Evolutionary conservation across 139 green algal genomes (phyloP), one percentile per base, ranked within the genome.

Genomic region (Picochlorum costavermella): DNA sequence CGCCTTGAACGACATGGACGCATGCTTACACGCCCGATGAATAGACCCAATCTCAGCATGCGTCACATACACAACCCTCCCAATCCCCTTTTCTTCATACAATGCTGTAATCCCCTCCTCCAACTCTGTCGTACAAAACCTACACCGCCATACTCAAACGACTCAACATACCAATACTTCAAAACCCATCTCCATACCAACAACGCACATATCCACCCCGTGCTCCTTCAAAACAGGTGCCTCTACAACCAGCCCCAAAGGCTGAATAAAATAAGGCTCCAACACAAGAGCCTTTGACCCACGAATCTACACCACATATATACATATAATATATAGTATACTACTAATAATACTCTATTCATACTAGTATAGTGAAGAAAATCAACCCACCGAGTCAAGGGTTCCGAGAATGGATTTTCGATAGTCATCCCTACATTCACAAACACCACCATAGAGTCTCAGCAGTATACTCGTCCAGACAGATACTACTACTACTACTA

Each of bases 241-340:
- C 4, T 86, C 72, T 9, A 85, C 87, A 23, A 96, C 73, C 16
- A 94, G 70, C 8, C 79, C 70, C 31, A 96, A 76, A 3, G 88
- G 83, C 2, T 83, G 78, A 40, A 69, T 85, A 33, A 96, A 65
- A 2, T 66, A 69, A 0, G 80, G 75, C 65, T 96, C 90, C 26
- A 96, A 75, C 14, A 96, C 72, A 40, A 96, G 72, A 3, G 81
- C 79, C 74, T 96, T 96, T 65, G 80, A 84, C n/a, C 87, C 87
- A 5, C 81, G 81, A 6, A 78, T 64, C 85, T 92, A 78, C 53
- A 51, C n/a, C n/a, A 28, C 2, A 5, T 6, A 2, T 53, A 53
- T 17, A 12, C 17, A 36, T 31, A 14, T 14, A 11, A 17, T 17
- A 37, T 31, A 59, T 6, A 17, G 4, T 23, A 23, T 23, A 23